These are phyloP conservation scores for Heimioporus punctisporus DNA, from an alignment of 1,284 basidiomycete species.

Conservation along the genomic window DNA sequence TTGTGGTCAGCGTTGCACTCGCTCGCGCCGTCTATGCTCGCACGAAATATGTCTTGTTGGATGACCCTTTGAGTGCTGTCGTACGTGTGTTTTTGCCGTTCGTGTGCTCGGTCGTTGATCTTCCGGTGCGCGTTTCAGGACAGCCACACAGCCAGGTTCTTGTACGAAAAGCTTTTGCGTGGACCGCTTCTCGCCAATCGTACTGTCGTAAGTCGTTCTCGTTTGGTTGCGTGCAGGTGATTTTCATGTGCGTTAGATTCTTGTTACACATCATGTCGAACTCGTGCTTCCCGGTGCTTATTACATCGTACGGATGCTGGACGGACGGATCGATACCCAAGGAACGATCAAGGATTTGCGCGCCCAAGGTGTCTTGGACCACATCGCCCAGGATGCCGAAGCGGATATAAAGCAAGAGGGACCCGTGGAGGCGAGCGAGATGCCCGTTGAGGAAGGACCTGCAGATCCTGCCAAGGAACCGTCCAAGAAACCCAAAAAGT, in stretches of 20 bases:
- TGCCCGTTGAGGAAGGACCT: conserved; percentile 15
- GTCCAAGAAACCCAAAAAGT: conserved; percentile 47
- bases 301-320: conserved; percentile 62
- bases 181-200: conserved; percentile 58
- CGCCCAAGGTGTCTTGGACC: conserved; percentile 47
- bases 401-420: conserved; percentile 25
- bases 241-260: conserved; percentile 38
- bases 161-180: conserved; percentile 54
- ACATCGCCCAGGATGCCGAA: conserved; percentile 40
- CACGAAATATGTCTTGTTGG: conserved; percentile 53
- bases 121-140: too few species aligned
- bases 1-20: conserved; percentile 46
- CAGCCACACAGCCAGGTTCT: conserved; percentile 59
- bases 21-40: conserved; percentile 57
- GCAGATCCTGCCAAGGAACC: conserved; percentile 9
- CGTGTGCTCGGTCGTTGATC: too few species aligned
- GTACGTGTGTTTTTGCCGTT: conserved; percentile 34
- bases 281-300: conserved; percentile 58
- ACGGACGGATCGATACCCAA: conserved; percentile 59
- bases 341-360: conserved; percentile 55
- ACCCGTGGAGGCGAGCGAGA: conserved; percentile 13
- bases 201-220: conserved; percentile 49
- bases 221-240: neutral
- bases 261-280: conserved; percentile 70
- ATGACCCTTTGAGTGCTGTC: conserved; percentile 62